Conservation (phyloP, 495 filamentous ascomycete genomes). For the Penicillium riverlandense region DNA sequence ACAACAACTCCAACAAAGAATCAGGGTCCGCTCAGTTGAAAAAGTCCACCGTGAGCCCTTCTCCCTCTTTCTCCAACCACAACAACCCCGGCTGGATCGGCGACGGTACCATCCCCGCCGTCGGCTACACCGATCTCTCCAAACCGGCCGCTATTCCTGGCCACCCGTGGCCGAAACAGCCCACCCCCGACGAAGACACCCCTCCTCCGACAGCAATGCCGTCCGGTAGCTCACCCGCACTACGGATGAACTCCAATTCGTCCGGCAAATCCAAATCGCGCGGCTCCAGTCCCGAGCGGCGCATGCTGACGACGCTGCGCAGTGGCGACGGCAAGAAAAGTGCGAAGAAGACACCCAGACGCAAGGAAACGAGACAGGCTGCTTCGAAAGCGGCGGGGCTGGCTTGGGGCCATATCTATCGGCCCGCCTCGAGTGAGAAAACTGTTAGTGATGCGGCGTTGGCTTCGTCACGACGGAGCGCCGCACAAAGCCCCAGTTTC, state of each 20-base stretch:
- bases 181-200: slow-evolving; percentile 40
- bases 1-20: slow-evolving; percentile 21
- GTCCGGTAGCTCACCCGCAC: slow-evolving; percentile 19
- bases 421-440: slow-evolving; percentile 23
- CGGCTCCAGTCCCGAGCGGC: slow-evolving; percentile 75
- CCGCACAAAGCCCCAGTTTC: slow-evolving; percentile 16
- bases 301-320: slow-evolving; percentile 78
- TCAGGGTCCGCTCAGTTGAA: slow-evolving; percentile 8
- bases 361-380: slow-evolving; percentile 36
- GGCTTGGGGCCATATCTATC: slow-evolving; percentile 64
- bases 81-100: slow-evolving; percentile 58
- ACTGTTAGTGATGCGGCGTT: slow-evolving; percentile 27
- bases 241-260: slow-evolving; percentile 31
- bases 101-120: slow-evolving; percentile 70
- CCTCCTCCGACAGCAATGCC: slow-evolving; percentile 2
- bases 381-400: slow-evolving; percentile 84
- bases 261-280: slow-evolving; percentile 48
- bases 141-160: slow-evolving; percentile 60
- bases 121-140: slow-evolving; percentile 69
- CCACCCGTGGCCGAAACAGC: slow-evolving; percentile 45
- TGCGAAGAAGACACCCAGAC: slow-evolving; percentile 34
- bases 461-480: slow-evolving; percentile 24
- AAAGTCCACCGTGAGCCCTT: slow-evolving; percentile 6
- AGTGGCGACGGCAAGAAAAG: slow-evolving; percentile 52
- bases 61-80: slow-evolving; percentile 14